A percentile compares a stretch with the other conserved stretches of the same genome.
Evolutionary conservation across 352 stramenopile species (phyloP).

Genomic region (Phytopythium boreale): DNA sequence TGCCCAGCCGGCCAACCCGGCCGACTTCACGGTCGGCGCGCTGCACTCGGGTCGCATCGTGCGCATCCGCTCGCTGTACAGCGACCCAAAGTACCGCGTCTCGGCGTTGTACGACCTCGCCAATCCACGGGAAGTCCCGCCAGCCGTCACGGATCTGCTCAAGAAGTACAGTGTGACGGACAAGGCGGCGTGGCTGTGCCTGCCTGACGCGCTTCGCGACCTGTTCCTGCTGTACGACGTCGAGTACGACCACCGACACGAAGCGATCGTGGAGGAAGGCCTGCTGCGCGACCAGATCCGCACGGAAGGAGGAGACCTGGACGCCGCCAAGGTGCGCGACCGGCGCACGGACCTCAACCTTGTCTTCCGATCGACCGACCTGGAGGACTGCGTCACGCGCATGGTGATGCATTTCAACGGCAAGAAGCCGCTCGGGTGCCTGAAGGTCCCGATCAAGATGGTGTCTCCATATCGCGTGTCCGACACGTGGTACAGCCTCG

Average conservation of each 20-base stretch:
- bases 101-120: conserved; percentile 37
- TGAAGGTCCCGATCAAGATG: conserved; percentile 65
- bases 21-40: conserved; percentile 39
- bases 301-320: conserved; percentile 52
- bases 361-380: conserved; percentile 51
- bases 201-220: conserved; percentile 46
- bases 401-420: conserved; percentile 42
- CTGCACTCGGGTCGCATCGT: conserved; percentile 53
- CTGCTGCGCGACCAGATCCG: conserved; percentile 59
- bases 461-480: conserved; percentile 56
- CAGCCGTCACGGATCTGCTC: conserved; percentile 31
- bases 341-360: conserved; percentile 63
- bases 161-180: conserved; percentile 48
- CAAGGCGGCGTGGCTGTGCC: conserved; percentile 45
- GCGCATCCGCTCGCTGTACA: conserved; percentile 54
- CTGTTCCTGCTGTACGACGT: conserved; percentile 71
- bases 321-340: conserved; percentile 50
- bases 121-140: conserved; percentile 26
- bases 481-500: conserved; percentile 64
- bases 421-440: conserved; percentile 47
- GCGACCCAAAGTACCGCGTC: conserved; percentile 40
- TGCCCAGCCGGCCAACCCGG: conserved; percentile 35
- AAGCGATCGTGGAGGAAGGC: conserved; percentile 59
- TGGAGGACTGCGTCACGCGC: conserved; percentile 64
- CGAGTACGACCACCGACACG: conserved; percentile 55